Conservation (phyloP, 2,329 filamentous ascomycete species). For the Fusarium floridanum region DNA sequence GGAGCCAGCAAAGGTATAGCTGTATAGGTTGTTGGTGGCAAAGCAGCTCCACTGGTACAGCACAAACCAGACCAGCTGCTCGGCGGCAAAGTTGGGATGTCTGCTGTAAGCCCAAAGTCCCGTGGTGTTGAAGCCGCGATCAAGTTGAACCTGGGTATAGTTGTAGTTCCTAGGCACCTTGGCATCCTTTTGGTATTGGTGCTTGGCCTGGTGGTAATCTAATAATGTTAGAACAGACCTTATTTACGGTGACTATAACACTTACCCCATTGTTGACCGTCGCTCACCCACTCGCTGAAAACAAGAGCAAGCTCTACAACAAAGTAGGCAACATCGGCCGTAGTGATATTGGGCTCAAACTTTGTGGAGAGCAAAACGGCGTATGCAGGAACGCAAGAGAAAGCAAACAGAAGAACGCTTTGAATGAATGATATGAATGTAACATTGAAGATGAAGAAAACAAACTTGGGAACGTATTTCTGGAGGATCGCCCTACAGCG, state of each 20-base stretch:
- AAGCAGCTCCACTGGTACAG: conserved; percentile 91
- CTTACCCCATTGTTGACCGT: conserved; percentile 91
- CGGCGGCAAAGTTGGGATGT: conserved; percentile 94
- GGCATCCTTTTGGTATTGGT: conserved; percentile 74
- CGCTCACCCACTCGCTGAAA: conserved; percentile 81
- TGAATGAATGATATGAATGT: conserved; percentile 90
- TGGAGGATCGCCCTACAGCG: conserved; percentile 75
- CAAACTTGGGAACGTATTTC: conserved; percentile 68
- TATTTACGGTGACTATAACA: conserved; percentile 6
- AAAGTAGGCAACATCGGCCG: conserved; percentile 63
- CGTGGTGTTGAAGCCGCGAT: conserved; percentile 87
- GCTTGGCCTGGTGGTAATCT: conserved; percentile 87
- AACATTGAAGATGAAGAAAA: conserved; percentile 89
- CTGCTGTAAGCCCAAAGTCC: conserved; percentile 90
- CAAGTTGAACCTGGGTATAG: conserved; percentile 80
- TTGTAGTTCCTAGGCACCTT: conserved; percentile 39
- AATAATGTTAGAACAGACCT: conserved; percentile 14
- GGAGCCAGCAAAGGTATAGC: conserved; percentile 82
- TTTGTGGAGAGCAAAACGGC: conserved; percentile 80
- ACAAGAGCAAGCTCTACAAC: conserved; percentile 64
- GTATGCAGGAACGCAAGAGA: conserved; percentile 84
- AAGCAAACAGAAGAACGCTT: conserved; percentile 81
- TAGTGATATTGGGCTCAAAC: conserved; percentile 64
- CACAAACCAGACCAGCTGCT: conserved; percentile 90
- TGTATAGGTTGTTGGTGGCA: conserved; percentile 76